A percentile compares a stretch with the other conserved stretches of the same genome.
These are phyloP conservation scores for Canavalia gladiata DNA, from an alignment of 306 rosid species.

Conservation along the genomic window DNA sequence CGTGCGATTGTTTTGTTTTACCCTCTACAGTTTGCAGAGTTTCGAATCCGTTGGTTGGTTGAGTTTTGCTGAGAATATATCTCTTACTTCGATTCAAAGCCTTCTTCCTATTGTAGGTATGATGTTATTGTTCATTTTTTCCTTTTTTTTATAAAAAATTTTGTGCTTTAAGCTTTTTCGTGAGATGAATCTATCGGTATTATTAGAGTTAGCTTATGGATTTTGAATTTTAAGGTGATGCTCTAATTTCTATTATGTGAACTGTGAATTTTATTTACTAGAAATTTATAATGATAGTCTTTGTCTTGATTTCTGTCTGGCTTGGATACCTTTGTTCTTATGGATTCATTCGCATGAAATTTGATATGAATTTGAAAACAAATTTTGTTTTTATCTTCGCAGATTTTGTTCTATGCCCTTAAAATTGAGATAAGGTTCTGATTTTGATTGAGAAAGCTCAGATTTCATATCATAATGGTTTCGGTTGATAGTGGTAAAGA, in stretches of 20 bases:
- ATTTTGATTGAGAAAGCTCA: conserved; percentile 44
- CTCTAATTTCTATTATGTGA: neutral
- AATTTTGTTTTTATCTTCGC: conserved; percentile 30
- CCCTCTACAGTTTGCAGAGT: neutral
- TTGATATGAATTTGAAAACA: conserved; percentile 31
- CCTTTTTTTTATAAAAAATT: neutral
- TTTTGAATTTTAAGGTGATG: conserved; percentile 23
- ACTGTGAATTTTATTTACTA: neutral
- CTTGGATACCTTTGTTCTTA: neutral
- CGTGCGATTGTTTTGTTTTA: neutral
- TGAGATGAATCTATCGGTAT: conserved; percentile 31
- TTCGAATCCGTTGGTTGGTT: conserved; percentile 21
- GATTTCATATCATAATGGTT: conserved; percentile 58
- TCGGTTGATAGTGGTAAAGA: conserved; percentile 64
- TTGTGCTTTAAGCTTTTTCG: neutral
- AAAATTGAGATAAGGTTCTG: conserved; percentile 42
- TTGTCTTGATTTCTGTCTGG: neutral
- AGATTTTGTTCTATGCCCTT: conserved; percentile 31
- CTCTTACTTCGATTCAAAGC: conserved; percentile 47
- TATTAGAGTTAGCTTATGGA: conserved; percentile 32
- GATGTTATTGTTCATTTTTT: conserved; percentile 24
- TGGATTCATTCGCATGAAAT: conserved; percentile 32
- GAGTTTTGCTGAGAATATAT: conserved; percentile 6
- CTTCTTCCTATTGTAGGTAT: conserved; percentile 51
- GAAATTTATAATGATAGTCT: neutral